Conservation (phyloP, 2,329 filamentous ascomycete genomes). For the Botrytis hyacinthi region DNA sequence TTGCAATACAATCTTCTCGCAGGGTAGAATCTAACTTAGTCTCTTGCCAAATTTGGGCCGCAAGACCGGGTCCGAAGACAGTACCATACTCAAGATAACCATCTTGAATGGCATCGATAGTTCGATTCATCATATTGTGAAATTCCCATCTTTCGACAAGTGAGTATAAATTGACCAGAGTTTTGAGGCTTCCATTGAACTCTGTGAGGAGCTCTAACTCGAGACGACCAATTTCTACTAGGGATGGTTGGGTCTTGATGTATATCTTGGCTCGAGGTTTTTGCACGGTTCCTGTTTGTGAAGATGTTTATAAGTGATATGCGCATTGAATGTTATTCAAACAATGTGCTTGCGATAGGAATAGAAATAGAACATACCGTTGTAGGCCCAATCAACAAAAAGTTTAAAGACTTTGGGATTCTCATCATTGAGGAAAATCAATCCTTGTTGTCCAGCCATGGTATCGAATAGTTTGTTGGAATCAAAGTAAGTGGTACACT, state of each 20-base stretch:
- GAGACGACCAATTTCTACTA: not conserved
- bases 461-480: conserved; percentile 13
- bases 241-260: not conserved
- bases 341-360: not conserved
- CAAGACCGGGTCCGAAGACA: conserved; percentile 23
- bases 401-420: conserved; percentile 22
- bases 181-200: conserved; percentile 20
- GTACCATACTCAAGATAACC: conserved; percentile 25
- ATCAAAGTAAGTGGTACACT: conserved; percentile 24
- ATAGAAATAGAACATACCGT: not conserved
- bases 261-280: conserved; percentile 16
- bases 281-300: conserved; percentile 7
- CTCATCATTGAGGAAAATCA: conserved; percentile 23
- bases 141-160: conserved; percentile 25
- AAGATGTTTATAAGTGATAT: not conserved
- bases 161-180: conserved; percentile 24
- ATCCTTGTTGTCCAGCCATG: conserved; percentile 17
- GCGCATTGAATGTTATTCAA: not conserved
- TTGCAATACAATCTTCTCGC: conserved; percentile 26
- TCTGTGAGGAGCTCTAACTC: conserved; percentile 20
- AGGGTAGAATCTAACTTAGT: conserved; percentile 26
- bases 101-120: conserved; percentile 29
- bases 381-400: conserved; percentile 26
- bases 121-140: conserved; percentile 24
- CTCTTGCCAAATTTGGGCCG: conserved; percentile 17